Base-by-base conservation (phyloP, 1,284 basidiomycete species). In the Ceratobasidium sp. region DNA sequence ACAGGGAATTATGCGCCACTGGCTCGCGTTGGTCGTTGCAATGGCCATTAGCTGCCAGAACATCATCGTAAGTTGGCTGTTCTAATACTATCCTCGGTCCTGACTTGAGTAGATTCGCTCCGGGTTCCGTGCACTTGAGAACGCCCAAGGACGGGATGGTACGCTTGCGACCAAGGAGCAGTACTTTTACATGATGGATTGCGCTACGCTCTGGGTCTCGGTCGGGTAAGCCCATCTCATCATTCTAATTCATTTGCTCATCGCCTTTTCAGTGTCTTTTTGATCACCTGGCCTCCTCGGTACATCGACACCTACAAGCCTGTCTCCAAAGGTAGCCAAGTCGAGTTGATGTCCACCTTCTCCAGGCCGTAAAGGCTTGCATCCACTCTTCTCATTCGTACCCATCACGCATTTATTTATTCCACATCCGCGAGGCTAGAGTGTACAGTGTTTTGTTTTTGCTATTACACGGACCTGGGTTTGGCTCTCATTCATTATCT, bases 1-100 rank as follows among this genome's bases (percentile, higher is more conserved):
- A 43, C 70, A 72, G 34, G 53, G 56, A 13, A 86, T 85, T 85
- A 80, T 83, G 72, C 75, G 77, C 5, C 85, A 88, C 72, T 91
- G 88, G 89, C 82, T 85, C 45, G 76, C 83, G 3, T 78, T 91
- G 22, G 83, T 83, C 20, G 78, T 75, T 20, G 84, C 84, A 1
- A 75, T 91, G 58, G 77, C 79, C 12, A 74, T 90, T 71, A 89
- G 87, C 73, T 90, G 87, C 72, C 76, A 86, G 38, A 86, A 87
- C 42, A 89, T 91, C 72, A 75, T 90, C 73, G 87, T 87, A 62
- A 50, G 80, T 77, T 2, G 17, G 2, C 17, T 17, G n/a, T 8
- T 32, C 32, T 4, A 32, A 20, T 25, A 15, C 3, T 17, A 20
- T 27, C 6, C 8, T 10, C 27, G 20, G 12, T 13, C 10, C 29